phyloP scores from a whole-genome alignment of 2,329 filamentous ascomycete genomes.

The Phyllosticta citrichinensis region DNA sequence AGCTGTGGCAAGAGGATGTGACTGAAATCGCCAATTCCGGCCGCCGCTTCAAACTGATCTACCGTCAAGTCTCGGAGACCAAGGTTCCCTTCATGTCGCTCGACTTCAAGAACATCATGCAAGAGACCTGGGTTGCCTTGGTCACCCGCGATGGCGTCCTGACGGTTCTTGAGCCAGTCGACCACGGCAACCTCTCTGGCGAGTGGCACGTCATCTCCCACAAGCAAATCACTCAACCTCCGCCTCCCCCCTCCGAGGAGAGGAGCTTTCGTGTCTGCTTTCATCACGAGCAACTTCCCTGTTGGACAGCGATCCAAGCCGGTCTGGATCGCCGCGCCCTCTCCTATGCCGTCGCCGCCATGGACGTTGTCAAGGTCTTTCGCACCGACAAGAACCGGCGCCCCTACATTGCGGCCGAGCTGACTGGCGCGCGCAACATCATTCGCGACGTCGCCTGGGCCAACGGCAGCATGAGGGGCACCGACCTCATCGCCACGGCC shows the following conservation, averaged over 20 bases:
- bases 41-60: conserved; percentile 66
- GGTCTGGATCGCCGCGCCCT: conserved; percentile 74
- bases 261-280: conserved; percentile 78
- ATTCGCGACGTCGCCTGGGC: conserved; percentile 80
- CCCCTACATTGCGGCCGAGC: conserved; percentile 74
- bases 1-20: conserved; percentile 86
- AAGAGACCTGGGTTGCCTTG: conserved; percentile 75
- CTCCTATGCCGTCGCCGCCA: conserved; percentile 73
- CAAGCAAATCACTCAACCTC: conserved; percentile 57
- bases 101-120: conserved; percentile 75
- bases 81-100: conserved; percentile 65
- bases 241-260: conserved; percentile 70
- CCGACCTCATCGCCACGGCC: conserved; percentile 82
- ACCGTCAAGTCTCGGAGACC: conserved; percentile 54
- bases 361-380: conserved; percentile 75
- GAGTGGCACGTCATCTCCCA: conserved; percentile 69
- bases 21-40: conserved; percentile 64
- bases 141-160: conserved; percentile 75
- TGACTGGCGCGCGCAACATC: conserved; percentile 63
- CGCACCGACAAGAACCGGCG: conserved; percentile 64
- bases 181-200: conserved; percentile 62
- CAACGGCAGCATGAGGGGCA: conserved; percentile 78
- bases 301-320: conserved; percentile 66
- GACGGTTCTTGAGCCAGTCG: conserved; percentile 73
- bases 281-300: conserved; percentile 75